A percentile compares a stretch with the other conserved stretches of the same genome.
Evolutionary conservation across 331 rosid species (phyloP).

Genomic region (Malus hybrid): DNA sequence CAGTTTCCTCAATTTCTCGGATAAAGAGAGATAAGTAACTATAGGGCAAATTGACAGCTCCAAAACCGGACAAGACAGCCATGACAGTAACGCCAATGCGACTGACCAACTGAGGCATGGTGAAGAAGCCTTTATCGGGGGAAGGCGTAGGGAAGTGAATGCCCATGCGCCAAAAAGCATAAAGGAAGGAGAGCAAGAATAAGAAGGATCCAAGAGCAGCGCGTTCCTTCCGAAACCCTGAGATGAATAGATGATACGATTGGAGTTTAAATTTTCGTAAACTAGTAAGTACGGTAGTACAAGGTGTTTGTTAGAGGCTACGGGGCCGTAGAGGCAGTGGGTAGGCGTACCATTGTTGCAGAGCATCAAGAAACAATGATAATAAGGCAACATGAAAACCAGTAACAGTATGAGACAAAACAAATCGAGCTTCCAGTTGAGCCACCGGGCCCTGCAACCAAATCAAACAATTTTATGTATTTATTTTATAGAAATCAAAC

Average conservation of each 20-base stretch:
- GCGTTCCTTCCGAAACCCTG: slow-evolving; percentile 62
- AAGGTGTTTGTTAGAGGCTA: no score
- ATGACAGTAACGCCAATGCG: slow-evolving; percentile 94
- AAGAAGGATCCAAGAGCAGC: slow-evolving; percentile 73
- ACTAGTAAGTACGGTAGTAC: no score
- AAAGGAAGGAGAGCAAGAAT: slow-evolving; percentile 77
- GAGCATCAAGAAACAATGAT: slow-evolving; percentile 90
- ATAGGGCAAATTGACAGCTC: slow-evolving; percentile 92
- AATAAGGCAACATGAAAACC: slow-evolving; percentile 82
- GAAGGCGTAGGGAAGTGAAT: slow-evolving; percentile 98
- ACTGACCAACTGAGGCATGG: slow-evolving; percentile 89
- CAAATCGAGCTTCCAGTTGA: slow-evolving; percentile 91
- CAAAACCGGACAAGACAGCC: slow-evolving; percentile 94
- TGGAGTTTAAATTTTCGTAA: no score
- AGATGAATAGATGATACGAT: not conserved
- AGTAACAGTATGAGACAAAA: slow-evolving; percentile 74
- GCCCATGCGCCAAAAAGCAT: slow-evolving; percentile 94
- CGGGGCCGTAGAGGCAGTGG: no score
- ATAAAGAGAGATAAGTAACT: slow-evolving; percentile 90
- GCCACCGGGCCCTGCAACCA: slow-evolving; percentile 60
- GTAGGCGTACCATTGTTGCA: slow-evolving; percentile 42
- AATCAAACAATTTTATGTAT: not conserved
- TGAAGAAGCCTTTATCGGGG: slow-evolving; percentile 88
- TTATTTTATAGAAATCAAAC: no score
- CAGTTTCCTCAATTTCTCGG: slow-evolving; percentile 78